Evolutionary conservation across 768 basidiomycete genomes (phyloP), one percentile per base, ranked within the genome.

Genomic region (Boletus patriciae): DNA sequence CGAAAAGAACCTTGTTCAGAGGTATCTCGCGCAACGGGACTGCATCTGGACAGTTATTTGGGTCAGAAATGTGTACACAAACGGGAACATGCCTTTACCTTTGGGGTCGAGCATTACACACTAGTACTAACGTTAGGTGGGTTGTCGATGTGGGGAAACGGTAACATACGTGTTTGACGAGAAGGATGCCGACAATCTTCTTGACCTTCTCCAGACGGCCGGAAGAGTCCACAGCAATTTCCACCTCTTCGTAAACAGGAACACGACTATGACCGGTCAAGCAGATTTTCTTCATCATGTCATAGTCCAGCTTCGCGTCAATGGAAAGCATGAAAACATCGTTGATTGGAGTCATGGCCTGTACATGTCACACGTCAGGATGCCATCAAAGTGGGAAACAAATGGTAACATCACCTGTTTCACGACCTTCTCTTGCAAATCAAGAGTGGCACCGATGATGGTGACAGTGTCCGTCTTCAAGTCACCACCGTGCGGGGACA

Each of bases 281-380:
- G 60, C 85, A 87, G 38, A 94, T 88, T 66, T 82, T 78, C 70
- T 83, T 86, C 66, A 96, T 78, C 3, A 87, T 84, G 47, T 85
- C 85, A 63, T 87, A 94, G 64, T 94, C 92, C 40, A 96, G 80
- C 58, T 81, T 85, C 0, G 92, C 84, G 54, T 93, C 85, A 59
- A 94, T 90, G 13, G 87, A 88, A 43, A 96, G 78, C 91, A 94
- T 94, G 74, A 94, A 93, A 1, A 92, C 89, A 48, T 84, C 75
- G 37, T 78, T 72, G 60, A 92, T 92, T 23, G 87, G 86, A 0
- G 90, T 92, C 90, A 92, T 92, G 1, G 90, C 89, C 82, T 86
- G 57, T 47, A 33, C 46, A 50, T 45, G 6, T 27, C 13, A 29
- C 13, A 31, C n/a, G 9, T 54, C 27, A 57, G 52, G 38, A 42